Percentiles rank a stretch among this genome's conserved stretches.
phyloP scores from a whole-genome alignment of 257 asterid species.

The Avicennia marina region DNA sequence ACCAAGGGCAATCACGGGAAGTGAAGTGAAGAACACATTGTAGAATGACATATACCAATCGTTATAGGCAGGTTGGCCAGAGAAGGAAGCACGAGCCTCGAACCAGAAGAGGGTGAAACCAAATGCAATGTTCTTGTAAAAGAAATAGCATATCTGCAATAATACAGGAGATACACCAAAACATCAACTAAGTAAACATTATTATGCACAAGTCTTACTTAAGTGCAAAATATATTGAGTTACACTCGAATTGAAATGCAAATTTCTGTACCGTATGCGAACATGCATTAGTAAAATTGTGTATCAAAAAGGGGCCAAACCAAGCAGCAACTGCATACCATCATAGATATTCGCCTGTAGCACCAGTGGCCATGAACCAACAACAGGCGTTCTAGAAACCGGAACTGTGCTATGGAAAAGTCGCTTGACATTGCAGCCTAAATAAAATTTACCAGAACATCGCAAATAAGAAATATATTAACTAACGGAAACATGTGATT shows the following conservation, averaged over 20 bases:
- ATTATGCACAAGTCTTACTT: too few relatives aligned
- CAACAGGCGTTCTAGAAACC: slow-evolving; percentile 84
- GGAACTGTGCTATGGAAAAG: slow-evolving; percentile 84
- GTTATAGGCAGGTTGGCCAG: slow-evolving; percentile 89
- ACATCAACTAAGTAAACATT: too few relatives aligned
- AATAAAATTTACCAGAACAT: slow-evolving; percentile 6
- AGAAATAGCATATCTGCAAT: slow-evolving; percentile 93
- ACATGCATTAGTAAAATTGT: too few relatives aligned
- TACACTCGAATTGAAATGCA: too few relatives aligned
- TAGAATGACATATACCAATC: slow-evolving; percentile 94
- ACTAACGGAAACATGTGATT: too few relatives aligned
- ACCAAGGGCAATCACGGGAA: slow-evolving; percentile 93
- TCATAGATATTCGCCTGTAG: slow-evolving; percentile 90
- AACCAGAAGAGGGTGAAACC: slow-evolving; percentile 97
- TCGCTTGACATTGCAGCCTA: slow-evolving; percentile 99
- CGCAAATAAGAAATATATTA: not conserved
- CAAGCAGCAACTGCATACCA: slow-evolving; percentile 40
- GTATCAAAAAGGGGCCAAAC: not conserved
- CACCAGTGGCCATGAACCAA: slow-evolving; percentile 99
- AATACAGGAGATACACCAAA: slow-evolving; percentile 1
- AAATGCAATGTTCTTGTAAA: slow-evolving; percentile 87
- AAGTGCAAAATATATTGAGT: too few relatives aligned
- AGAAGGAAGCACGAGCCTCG: slow-evolving; percentile 89
- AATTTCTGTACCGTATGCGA: not conserved
- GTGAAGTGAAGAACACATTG: slow-evolving; percentile 92